These are phyloP conservation scores for Spathaspora sp. DNA, from an alignment of 1,139 yeast genomes.

Conservation along the genomic window DNA sequence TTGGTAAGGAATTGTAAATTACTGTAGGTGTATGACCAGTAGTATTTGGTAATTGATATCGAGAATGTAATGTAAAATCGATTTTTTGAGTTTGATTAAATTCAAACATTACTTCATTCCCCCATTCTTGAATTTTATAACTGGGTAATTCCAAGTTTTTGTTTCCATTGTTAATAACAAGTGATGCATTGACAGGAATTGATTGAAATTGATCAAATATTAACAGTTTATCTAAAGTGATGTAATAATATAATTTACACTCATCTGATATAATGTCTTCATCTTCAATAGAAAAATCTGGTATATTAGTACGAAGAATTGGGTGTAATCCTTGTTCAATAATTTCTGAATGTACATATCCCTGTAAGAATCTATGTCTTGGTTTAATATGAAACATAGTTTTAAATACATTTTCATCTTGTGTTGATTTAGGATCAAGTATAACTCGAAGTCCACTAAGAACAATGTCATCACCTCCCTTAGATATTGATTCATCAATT, in stretches of 20 bases:
- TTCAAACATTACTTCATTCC: conserved; percentile 38
- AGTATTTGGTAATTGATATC: conserved; percentile 35
- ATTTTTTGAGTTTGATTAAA: conserved; percentile 17
- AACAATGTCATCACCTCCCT: conserved; percentile 33
- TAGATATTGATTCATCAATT: conserved; percentile 23
- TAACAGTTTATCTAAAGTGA: conserved; percentile 32
- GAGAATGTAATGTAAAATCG: conserved; percentile 35
- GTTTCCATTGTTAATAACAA: conserved; percentile 33
- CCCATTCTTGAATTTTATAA: conserved; percentile 41
- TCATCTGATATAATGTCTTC: conserved; percentile 22
- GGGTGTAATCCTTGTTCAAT: conserved; percentile 43
- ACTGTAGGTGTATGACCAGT: conserved; percentile 11
- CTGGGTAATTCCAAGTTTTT: conserved; percentile 45
- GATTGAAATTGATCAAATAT: conserved; percentile 43
- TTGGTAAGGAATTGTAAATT: conserved; percentile 20
- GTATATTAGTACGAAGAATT: conserved; percentile 18
- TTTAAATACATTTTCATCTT: conserved; percentile 24
- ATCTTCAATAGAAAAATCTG: conserved; percentile 18
- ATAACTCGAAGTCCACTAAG: conserved; percentile 36
- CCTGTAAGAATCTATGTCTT: conserved; percentile 28
- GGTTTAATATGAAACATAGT: conserved; percentile 48
- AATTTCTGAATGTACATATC: conserved; percentile 14
- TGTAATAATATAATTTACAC: conserved; percentile 36
- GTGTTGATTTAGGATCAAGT: conserved; percentile 15
- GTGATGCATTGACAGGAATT: conserved; percentile 22